Evolutionary conservation across 176 grass and related monocot genomes (phyloP).

Genomic region (Ananas comosus): DNA sequence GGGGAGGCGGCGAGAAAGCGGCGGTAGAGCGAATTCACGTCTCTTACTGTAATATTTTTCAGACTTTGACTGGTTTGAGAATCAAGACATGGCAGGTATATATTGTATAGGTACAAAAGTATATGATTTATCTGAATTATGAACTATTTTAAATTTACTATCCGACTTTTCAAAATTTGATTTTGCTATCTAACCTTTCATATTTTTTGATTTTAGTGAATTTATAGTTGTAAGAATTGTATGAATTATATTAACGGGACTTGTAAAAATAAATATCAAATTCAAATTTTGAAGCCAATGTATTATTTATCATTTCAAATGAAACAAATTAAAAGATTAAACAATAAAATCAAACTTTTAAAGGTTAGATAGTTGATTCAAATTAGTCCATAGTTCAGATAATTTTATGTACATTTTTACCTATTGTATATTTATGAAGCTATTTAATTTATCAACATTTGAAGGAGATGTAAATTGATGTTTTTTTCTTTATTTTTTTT

Average conservation of each 20-base stretch:
- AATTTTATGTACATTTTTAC: background rate
- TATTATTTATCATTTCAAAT: background rate
- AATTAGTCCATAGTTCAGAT: background rate
- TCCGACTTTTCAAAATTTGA: no score
- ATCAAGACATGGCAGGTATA: slow-evolving; percentile 28
- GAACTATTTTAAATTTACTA: no score
- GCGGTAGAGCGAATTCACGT: slow-evolving; percentile 37
- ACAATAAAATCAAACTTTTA: no score
- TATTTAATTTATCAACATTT: background rate
- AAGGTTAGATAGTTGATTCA: no score
- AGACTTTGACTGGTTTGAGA: background rate
- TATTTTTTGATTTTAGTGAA: no score
- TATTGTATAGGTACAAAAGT: background rate
- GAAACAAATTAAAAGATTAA: no score
- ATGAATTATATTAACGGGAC: no score
- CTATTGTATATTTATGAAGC: background rate
- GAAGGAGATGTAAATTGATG: background rate
- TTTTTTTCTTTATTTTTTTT: background rate
- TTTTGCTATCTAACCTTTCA: no score
- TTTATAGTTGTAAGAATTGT: no score
- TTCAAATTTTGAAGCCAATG: background rate
- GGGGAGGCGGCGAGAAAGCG: background rate
- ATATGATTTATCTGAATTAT: no score
- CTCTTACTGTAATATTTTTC: slow-evolving; percentile 22
- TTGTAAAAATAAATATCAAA: no score